Base-by-base conservation (phyloP, 177 flowering plant genomes). In the Telopea speciosissima region DNA sequence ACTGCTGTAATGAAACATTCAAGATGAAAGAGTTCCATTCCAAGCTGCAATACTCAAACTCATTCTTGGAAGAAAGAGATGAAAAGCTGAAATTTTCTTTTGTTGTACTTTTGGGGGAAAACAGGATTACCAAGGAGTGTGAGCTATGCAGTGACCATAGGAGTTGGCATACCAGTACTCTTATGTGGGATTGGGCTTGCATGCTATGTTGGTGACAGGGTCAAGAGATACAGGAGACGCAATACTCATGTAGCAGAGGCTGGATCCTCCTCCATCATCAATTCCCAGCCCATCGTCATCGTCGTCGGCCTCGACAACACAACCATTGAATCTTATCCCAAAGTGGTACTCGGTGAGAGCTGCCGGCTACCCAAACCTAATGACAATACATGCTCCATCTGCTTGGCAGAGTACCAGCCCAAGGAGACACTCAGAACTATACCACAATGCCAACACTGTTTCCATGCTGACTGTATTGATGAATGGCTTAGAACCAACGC, bases 241-340 rank as follows among this genome's bases (percentile, higher is more conserved):
- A 70, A 7, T 7, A 65, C 40, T 0, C 14, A 22, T 49, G 6
- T 36, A 36, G 23, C 64, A 1, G 76, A 78, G 5, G 67, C 73
- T 16, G 17, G 40, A 0, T 36, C 78, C 10, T 63, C 66, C 13
- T 58, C 75, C 9, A 11, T 73, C 0, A 24, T 62, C 17, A 17
- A 68, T 6, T 82, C 74, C 0, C 79, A 72, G 14, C 77, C 77
- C 3, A 24, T 45, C 1, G 28, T 61, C 5, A 21, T 65, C 3
- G 24, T 42, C 4, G 11, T 63, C 8, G 90, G 90, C 45, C 83
- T 86, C 1, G 85, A 84, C 25, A 67, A 52, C 23, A 72, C 79
- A 0, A 83, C 85, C 24, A 83, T 86, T 8, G 83, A 85, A 24
- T 82, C 86, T 0, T 88, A 74, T 73, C 88, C 86, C 0, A 86